phyloP scores from a whole-genome alignment of 2,329 filamentous ascomycete genomes.

The Juglanconis juglandina region DNA sequence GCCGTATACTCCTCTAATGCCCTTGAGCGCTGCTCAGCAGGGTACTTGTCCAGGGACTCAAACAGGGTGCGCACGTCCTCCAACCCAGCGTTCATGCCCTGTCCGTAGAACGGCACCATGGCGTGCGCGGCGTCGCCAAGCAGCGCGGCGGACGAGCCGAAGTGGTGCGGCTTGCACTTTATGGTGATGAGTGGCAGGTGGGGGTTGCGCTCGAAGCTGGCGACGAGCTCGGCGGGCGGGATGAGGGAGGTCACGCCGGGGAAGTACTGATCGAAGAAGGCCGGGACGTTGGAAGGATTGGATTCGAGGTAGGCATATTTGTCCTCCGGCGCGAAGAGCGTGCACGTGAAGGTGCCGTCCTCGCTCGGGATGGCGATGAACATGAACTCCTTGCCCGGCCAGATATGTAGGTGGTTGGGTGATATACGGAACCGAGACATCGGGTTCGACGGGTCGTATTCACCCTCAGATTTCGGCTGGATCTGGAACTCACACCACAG shows the following conservation, averaged over 20 bases:
- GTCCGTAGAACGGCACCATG: slow-evolving; percentile 97
- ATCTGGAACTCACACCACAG: slow-evolving; percentile 97
- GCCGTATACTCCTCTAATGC: slow-evolving; percentile 75
- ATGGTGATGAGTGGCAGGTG: slow-evolving; percentile 91
- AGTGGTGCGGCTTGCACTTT: slow-evolving; percentile 89
- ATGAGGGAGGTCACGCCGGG: slow-evolving; percentile 79
- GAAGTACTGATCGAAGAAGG: slow-evolving; percentile 80
- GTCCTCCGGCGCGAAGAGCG: slow-evolving; percentile 76
- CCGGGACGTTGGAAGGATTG: slow-evolving; percentile 55
- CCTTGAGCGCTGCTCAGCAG: slow-evolving; percentile 50
- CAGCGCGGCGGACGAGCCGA: slow-evolving; percentile 71
- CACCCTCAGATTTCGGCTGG: slow-evolving; percentile 40
- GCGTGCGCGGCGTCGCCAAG: slow-evolving; percentile 93
- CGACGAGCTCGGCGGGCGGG: slow-evolving; percentile 60
- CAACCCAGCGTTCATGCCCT: slow-evolving; percentile 95
- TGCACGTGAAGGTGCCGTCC: slow-evolving; percentile 92
- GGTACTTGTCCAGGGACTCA: slow-evolving; percentile 69
- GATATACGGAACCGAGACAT: slow-evolving; percentile 69
- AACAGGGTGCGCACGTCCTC: slow-evolving; percentile 93
- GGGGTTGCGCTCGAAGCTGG: slow-evolving; percentile 77
- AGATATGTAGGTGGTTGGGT: slow-evolving; percentile 93
- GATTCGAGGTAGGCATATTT: slow-evolving; percentile 68
- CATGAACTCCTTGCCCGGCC: slow-evolving; percentile 93
- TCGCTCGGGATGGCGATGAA: slow-evolving; percentile 90
- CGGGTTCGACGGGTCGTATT: slow-evolving; percentile 25